Evolutionary conservation across 495 filamentous ascomycete genomes (phyloP).

Genomic region (Penicillium mononematosum): DNA sequence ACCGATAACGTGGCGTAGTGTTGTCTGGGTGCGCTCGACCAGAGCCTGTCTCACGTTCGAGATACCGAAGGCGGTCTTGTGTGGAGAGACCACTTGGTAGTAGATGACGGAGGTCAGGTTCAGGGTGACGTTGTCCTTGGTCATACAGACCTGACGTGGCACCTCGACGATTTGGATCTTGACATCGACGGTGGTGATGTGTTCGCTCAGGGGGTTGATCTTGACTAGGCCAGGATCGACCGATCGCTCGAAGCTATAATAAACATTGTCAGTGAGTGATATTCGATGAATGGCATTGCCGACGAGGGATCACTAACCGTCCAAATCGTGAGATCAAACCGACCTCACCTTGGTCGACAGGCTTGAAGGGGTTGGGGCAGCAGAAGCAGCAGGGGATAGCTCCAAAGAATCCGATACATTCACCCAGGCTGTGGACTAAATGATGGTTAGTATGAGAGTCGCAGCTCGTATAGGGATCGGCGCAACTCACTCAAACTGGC

Average conservation of each 20-base stretch:
- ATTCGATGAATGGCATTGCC: not conserved
- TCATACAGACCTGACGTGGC: conserved; percentile 97
- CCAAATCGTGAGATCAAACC: conserved; percentile 95
- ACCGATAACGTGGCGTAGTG: conserved; percentile 93
- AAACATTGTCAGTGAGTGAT: conserved; percentile 4
- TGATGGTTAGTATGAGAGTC: conserved; percentile 4
- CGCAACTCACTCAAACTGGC: conserved; percentile 72
- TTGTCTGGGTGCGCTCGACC: conserved; percentile 96
- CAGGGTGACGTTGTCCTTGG: conserved; percentile 96
- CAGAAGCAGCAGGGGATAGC: conserved; percentile 89
- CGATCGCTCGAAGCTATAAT: conserved; percentile 76
- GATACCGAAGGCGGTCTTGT: conserved; percentile 98
- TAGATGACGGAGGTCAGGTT: conserved; percentile 97
- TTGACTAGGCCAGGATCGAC: conserved; percentile 97
- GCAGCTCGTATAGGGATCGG: not conserved
- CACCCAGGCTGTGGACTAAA: conserved; percentile 71
- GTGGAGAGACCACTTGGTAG: conserved; percentile 93
- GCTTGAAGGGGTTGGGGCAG: conserved; percentile 96
- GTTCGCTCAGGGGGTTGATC: conserved; percentile 95
- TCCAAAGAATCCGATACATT: conserved; percentile 73
- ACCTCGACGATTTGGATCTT: conserved; percentile 99
- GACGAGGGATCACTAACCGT: conserved; percentile 43
- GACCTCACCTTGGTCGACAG: conserved; percentile 88
- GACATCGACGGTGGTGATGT: conserved; percentile 88
- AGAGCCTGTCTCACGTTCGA: conserved; percentile 91